phyloP scores from a whole-genome alignment of 139 green algal genomes.

The Micractinium sp. region DNA sequence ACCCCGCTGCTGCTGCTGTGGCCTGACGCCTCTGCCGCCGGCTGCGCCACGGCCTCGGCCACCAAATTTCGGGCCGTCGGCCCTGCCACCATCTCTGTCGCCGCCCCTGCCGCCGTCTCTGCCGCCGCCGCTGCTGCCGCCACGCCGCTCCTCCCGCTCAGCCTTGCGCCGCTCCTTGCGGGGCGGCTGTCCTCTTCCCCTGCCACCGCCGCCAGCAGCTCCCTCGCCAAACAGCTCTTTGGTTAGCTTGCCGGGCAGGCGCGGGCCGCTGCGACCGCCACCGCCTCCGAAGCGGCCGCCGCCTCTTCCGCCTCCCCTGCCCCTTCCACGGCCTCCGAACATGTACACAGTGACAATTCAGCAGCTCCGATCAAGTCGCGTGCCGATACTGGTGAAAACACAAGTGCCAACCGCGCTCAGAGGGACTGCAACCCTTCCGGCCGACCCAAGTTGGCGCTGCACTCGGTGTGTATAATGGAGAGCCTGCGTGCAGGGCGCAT shows the following conservation, averaged over 20 bases:
- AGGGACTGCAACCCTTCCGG: no score
- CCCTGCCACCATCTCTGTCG: not conserved
- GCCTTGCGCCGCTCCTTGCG: constrained; percentile 37
- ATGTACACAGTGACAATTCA: not conserved
- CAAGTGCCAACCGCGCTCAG: no score
- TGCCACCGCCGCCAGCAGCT: not conserved
- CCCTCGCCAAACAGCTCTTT: constrained; percentile 37
- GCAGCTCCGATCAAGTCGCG: no score
- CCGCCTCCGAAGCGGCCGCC: not conserved
- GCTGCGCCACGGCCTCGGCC: not conserved
- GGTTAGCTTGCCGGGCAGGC: constrained; percentile 42
- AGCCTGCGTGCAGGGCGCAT: no score
- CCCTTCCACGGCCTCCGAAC: constrained; percentile 2
- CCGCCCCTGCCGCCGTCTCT: not conserved
- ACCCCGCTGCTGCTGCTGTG: not conserved
- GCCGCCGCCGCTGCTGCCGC: not conserved
- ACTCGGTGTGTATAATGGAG: no score
- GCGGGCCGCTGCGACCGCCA: not conserved
- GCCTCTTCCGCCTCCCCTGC: not conserved
- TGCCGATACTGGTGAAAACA: no score
- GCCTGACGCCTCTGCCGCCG: not conserved
- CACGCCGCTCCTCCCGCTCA: constrained; percentile 14
- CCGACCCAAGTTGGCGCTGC: no score
- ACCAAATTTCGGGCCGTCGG: not conserved
- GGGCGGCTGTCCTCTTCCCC: not conserved